These are phyloP conservation scores for Halophytophthora polymorphica DNA, from an alignment of 352 stramenopile genomes.

Conservation along the genomic window DNA sequence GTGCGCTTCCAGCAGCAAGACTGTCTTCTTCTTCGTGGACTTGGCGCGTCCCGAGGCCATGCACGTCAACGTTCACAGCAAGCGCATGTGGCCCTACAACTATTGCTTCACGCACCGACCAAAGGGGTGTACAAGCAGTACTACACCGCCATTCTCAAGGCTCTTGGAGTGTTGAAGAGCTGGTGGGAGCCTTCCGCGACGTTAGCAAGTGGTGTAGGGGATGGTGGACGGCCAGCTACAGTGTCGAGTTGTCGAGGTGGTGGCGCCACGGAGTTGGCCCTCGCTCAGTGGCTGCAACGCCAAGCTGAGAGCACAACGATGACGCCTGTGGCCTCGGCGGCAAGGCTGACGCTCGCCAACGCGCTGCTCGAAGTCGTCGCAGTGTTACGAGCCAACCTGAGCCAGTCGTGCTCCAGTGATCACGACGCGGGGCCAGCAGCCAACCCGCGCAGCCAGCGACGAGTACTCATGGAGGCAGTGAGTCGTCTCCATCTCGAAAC, in stretches of 20 bases:
- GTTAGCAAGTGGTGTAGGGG: neutral
- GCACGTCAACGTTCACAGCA: neutral
- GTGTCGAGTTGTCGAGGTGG: constrained; percentile 40
- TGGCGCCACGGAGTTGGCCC: constrained; percentile 40
- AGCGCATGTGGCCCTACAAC: constrained; percentile 34
- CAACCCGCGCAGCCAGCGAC: constrained; percentile 12
- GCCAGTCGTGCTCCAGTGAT: constrained; percentile 1
- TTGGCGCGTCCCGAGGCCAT: constrained; percentile 8
- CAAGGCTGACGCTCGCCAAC: constrained; percentile 18
- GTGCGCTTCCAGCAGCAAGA: constrained; percentile 40
- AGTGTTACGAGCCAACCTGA: constrained; percentile 26
- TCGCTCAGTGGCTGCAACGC: constrained; percentile 25
- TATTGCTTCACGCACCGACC: constrained; percentile 48
- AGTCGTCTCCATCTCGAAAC: constrained; percentile 8
- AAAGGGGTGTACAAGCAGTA: constrained; percentile 75
- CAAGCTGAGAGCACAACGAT: neutral
- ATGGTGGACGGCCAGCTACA: neutral
- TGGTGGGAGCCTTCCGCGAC: constrained; percentile 22
- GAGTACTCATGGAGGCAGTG: constrained; percentile 25
- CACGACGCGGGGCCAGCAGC: constrained; percentile 1
- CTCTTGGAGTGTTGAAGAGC: constrained; percentile 46
- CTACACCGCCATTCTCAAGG: constrained; percentile 48
- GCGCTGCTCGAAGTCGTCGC: constrained; percentile 36
- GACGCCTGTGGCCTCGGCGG: constrained; percentile 5
- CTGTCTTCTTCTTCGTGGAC: constrained; percentile 34